These are phyloP conservation scores for Theileria orientalis DNA, from an alignment of 169 alveolate species.

Conservation along the genomic window DNA sequence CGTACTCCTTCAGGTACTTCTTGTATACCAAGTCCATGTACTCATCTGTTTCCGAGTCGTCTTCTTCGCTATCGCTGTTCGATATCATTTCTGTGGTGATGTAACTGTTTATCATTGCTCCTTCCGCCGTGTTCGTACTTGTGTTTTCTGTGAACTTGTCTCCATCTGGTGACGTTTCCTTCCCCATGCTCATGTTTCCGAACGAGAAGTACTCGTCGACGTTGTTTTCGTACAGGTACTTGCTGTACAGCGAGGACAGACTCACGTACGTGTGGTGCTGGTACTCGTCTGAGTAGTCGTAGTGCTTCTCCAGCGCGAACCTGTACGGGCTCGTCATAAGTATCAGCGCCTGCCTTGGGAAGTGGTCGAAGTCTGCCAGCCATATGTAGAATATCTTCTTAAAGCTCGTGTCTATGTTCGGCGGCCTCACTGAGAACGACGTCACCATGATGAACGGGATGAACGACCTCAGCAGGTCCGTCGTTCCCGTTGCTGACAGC, in stretches of 20 bases:
- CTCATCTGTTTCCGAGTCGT: constrained; percentile 2
- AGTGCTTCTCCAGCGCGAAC: constrained; percentile 64
- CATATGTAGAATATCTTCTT: constrained; percentile 58
- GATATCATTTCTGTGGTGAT: neutral
- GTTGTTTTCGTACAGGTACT: neutral
- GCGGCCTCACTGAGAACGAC: constrained; percentile 45
- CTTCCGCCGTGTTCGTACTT: too few relatives aligned
- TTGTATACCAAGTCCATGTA: neutral
- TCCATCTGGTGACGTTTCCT: neutral
- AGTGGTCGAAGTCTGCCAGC: constrained; percentile 61
- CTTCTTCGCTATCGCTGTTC: constrained; percentile 18
- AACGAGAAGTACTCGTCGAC: too few relatives aligned
- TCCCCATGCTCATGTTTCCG: neutral
- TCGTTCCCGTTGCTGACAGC: constrained; percentile 61
- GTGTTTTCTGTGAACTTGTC: neutral
- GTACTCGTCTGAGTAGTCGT: constrained; percentile 35
- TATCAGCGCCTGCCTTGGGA: constrained; percentile 66
- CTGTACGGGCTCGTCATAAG: constrained; percentile 58
- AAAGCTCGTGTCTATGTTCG: constrained; percentile 17
- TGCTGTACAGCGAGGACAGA: neutral
- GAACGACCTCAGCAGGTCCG: constrained; percentile 57
- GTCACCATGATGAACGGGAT: constrained; percentile 64
- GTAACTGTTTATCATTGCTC: neutral
- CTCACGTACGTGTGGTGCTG: constrained; percentile 17
- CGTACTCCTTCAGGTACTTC: neutral